Evolutionary conservation across 1,139 yeast genomes (phyloP), one percentile per base, ranked within the genome.

Genomic region (Yamadazyma atmosphaerica): DNA sequence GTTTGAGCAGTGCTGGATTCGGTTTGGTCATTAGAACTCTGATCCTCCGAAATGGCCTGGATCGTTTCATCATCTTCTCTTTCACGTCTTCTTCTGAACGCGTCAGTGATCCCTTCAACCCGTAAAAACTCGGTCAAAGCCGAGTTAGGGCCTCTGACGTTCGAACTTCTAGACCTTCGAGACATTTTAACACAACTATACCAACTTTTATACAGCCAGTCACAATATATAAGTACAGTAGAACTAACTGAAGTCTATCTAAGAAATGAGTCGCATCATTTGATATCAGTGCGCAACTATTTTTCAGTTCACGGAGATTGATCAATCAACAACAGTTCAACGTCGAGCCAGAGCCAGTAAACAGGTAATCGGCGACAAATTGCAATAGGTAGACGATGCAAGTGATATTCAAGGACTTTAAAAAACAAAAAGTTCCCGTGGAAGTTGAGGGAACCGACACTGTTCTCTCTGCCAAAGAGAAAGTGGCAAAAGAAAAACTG

Each of bases 31-130:
- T 50, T 43, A 4, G 19, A 4, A 19, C 16, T 18, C n/a, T 16
- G 21, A 11, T 28, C 31, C 12, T 14, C 19, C 14, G 11, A 15
- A 32, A 33, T 17, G 33, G 43, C 16, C 46, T 42, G 35, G 15
- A 27, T 24, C 34, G 16, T 18, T 8, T 24, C 38, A 11, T 36
- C 40, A 16, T 30, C 35, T 14, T 42, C 45, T n/a, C 42, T 34
- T 28, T 50, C 56, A 56, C 84, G 78, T 49, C 95, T 68, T 38
- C 74, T 64, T 49, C 90, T 72, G 55, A 90, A 88, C 33, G 81
- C 82, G 45, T 80, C 88, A 0, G 97, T 86, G 61, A 90, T 90
- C 30, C 97, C 97, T 58, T 89, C 96, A 40, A 85, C 62, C 36
- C 84, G 67, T 42, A 85, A 68, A 54, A 85, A 85, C 55, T 82